Base-by-base conservation (phyloP, 2,329 filamentous ascomycete genomes). In the Aspergillus udagawae region DNA sequence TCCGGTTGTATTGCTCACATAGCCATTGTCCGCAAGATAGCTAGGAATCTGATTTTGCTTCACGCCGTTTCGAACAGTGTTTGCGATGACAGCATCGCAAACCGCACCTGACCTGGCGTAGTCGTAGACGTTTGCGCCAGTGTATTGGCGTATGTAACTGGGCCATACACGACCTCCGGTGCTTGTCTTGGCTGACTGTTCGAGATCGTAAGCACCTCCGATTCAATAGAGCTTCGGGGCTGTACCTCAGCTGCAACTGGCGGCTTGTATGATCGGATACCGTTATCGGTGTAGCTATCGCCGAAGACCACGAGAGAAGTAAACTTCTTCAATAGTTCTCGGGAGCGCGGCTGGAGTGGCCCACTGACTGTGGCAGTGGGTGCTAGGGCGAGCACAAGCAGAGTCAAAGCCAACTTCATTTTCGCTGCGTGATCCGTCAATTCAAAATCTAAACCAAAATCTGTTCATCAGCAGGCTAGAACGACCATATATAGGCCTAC, bases 261-360 rank as follows among this genome's bases (percentile, higher is more conserved):
- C 32, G 32, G 32, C 5, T 7, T 38, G 32, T 38, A 38, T 38
- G 32, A 38, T 38, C 32, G 14, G 12, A 62, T 47, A 12, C 58
- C 42, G 14, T 91, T 87, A 67, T 92, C 90, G 0, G 88, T 90
- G 67, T 88, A 92, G 72, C 87, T 90, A 70, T 91, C 87, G 14
- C 88, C 88, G 67, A 91, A 91, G 0, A 85, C 81, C 42, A 91
- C 82, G 41, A 91, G 70, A 51, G 84, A 86, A 28, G 83, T 79
- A 67, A 90, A 85, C 41, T 78, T 76, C 32, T 38, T 38, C 3
- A 38, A 7, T 17, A 38, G 6, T 17, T 14, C 5, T 38, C 32
- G 14, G 14, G 32, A 3, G 12, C 14, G 32, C 32, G 17, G 32
- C 32, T 17, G 14, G 5, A 38, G 32, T 17, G 32, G 32, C 32